Percentiles rank a stretch among this genome's conserved stretches.
phyloP scores from a whole-genome alignment of 2,329 filamentous ascomycete species.

The Pseudogymnoascus pannorum region DNA sequence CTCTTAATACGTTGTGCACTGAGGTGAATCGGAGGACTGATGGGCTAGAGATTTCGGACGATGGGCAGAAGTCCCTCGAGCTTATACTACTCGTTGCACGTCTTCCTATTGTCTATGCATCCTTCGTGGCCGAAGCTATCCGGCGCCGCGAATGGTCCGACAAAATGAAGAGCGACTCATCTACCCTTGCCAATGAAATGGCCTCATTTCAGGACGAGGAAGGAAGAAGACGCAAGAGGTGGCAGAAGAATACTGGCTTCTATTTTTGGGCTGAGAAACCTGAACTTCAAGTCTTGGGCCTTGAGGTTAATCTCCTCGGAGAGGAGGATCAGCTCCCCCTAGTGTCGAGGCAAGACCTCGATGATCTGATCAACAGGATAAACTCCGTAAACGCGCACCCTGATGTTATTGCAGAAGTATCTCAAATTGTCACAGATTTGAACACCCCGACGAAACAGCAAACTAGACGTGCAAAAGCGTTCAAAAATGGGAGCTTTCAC shows the following conservation, averaged over 20 bases:
- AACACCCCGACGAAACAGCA: slow-evolving; percentile 79
- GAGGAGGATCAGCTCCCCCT: slow-evolving; percentile 76
- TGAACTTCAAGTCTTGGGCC: slow-evolving; percentile 63
- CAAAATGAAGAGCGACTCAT: slow-evolving; percentile 81
- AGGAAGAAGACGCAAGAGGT: slow-evolving; percentile 76
- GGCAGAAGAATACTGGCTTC: slow-evolving; percentile 78
- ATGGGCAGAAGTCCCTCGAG: slow-evolving; percentile 74
- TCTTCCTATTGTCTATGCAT: slow-evolving; percentile 83
- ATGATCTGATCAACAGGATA: slow-evolving; percentile 62
- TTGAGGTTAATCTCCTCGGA: slow-evolving; percentile 79
- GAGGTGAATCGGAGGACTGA: slow-evolving; percentile 66
- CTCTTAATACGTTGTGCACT: slow-evolving; percentile 68
- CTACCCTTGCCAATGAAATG: slow-evolving; percentile 85
- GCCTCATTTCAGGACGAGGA: slow-evolving; percentile 90
- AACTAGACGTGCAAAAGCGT: slow-evolving; percentile 78
- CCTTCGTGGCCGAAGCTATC: slow-evolving; percentile 78
- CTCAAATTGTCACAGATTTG: slow-evolving; percentile 70
- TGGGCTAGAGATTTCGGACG: slow-evolving; percentile 62
- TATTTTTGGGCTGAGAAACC: slow-evolving; percentile 56
- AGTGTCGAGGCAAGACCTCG: slow-evolving; percentile 67
- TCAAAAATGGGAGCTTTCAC: slow-evolving; percentile 93
- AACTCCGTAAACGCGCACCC: slow-evolving; percentile 58
- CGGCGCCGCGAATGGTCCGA: slow-evolving; percentile 84
- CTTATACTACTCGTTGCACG: slow-evolving; percentile 72
- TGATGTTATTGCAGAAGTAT: slow-evolving; percentile 61